Evolutionary conservation across 1,284 basidiomycete species (phyloP), one percentile per base, ranked within the genome.

Genomic region (Moesziomyces antarcticus): DNA sequence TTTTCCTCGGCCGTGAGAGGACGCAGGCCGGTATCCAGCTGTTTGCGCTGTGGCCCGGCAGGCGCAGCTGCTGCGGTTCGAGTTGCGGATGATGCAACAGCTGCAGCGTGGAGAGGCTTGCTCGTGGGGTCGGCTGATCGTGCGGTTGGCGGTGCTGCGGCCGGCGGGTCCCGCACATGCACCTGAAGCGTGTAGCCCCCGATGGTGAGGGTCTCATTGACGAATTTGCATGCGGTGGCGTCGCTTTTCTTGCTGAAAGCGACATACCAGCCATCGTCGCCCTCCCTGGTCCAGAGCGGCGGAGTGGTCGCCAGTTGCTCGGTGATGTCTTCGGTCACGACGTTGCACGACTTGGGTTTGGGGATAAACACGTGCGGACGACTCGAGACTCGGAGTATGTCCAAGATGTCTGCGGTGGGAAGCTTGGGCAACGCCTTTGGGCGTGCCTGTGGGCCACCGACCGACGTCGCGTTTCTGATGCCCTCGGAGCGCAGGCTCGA

Each of bases 221-320:
- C 74, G 16, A 65, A 37, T 33, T 72, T 71, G 60, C 77, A 77
- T 11, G 68, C 49, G 10, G 25, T 53, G 3, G 77, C 65, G 1
- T 77, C 78, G 7, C 59, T 48, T 2, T 27, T 43, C 2, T 16
- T 20, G 10, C 54, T 35, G 59, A 82, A 85, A 14, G 78, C 79
- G 42, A 82, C 71, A 67, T 84, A 85, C 81, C 78, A 85, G 33
- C 80, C 83, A 9, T 59, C 42, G 2, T 72, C 62, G 50, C 85
- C 81, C 47, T 74, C 71, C 16, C 78, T 66, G 7, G 85, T 71
- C 74, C 82, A 69, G 18, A 37, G 50, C n/a, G 67, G 73, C 30
- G 47, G 48, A 42, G 77, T 77, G 40, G 48, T 51, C 47, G 63
- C 49, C 41, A 85, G 74, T 20, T 75, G 61, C 16, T 30, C 50